phyloP scores from a whole-genome alignment of 768 basidiomycete genomes.

The Amanita thiersii region DNA sequence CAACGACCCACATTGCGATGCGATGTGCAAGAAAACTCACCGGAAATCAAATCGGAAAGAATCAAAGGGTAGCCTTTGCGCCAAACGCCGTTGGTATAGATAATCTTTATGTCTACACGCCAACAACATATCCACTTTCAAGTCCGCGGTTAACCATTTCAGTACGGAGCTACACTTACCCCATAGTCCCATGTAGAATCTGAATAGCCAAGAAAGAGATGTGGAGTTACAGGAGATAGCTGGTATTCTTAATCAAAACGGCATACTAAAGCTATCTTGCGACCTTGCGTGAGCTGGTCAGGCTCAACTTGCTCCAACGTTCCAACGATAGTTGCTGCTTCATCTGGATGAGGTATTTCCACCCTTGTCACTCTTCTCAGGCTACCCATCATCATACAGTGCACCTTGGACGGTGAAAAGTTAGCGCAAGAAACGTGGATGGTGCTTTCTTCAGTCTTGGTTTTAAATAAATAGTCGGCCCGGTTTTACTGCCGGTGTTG shows the following conservation, averaged over 20 bases:
- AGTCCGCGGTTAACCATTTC: slow-evolving; percentile 1
- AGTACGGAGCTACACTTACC: slow-evolving; percentile 37
- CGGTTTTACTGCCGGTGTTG: too few species aligned
- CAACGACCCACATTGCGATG: neutral
- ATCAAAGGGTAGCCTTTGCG: slow-evolving; percentile 56
- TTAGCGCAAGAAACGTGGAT: neutral
- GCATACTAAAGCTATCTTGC: slow-evolving; percentile 60
- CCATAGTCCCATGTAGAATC: slow-evolving; percentile 77
- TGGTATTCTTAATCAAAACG: too few species aligned
- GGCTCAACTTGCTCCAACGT: slow-evolving; percentile 54
- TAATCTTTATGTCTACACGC: slow-evolving; percentile 73
- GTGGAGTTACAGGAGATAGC: neutral
- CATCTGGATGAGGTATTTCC: neutral
- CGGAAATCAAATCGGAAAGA: slow-evolving; percentile 87
- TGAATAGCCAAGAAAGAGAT: slow-evolving; percentile 18
- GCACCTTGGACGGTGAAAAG: neutral
- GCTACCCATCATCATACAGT: neutral
- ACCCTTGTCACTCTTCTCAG: neutral
- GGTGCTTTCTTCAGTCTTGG: too few species aligned
- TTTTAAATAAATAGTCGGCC: too few species aligned
- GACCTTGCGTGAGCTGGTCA: slow-evolving; percentile 40
- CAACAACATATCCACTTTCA: slow-evolving; percentile 10
- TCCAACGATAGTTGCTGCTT: slow-evolving; percentile 34
- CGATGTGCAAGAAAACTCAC: slow-evolving; percentile 28
- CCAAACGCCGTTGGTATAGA: slow-evolving; percentile 70